phyloP scores from a whole-genome alignment of 306 rosid species.

The Leucaena leucocephala region DNA sequence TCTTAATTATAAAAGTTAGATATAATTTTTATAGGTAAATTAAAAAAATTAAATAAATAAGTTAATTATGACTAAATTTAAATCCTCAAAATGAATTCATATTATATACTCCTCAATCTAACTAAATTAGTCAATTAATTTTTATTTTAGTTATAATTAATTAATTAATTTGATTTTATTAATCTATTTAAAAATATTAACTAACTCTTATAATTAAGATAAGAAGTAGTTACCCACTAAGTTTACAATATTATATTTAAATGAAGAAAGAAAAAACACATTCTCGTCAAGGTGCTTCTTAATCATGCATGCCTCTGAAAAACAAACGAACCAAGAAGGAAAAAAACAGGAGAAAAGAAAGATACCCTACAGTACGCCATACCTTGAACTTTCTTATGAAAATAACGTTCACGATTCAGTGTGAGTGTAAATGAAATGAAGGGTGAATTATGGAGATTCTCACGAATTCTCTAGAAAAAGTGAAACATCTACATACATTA shows the following conservation, averaged over 20 bases:
- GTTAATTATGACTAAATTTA: no score
- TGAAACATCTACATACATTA: slow-evolving; percentile 41
- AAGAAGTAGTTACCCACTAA: neutral
- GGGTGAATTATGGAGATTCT: slow-evolving; percentile 13
- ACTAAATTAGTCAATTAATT: no score
- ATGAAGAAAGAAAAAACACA: neutral
- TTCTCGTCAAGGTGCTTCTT: neutral
- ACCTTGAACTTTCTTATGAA: slow-evolving; percentile 27
- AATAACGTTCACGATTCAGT: slow-evolving; percentile 21
- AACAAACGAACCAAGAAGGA: neutral
- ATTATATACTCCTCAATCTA: no score
- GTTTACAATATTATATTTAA: neutral
- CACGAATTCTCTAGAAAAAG: slow-evolving; percentile 31
- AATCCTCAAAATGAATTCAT: no score
- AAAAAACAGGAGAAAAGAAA: neutral
- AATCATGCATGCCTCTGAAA: neutral
- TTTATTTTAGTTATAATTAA: no score
- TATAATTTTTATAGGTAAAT: no score
- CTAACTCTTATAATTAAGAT: no score
- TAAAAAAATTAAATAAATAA: no score
- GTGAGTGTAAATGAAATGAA: neutral
- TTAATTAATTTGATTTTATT: no score
- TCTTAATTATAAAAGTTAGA: no score
- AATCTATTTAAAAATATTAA: no score
- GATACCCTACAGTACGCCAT: neutral